Percentiles rank a stretch among this genome's conserved stretches.
Evolutionary conservation across 2,329 filamentous ascomycete species (phyloP).

Genomic region (Phyllosticta citriasiana): DNA sequence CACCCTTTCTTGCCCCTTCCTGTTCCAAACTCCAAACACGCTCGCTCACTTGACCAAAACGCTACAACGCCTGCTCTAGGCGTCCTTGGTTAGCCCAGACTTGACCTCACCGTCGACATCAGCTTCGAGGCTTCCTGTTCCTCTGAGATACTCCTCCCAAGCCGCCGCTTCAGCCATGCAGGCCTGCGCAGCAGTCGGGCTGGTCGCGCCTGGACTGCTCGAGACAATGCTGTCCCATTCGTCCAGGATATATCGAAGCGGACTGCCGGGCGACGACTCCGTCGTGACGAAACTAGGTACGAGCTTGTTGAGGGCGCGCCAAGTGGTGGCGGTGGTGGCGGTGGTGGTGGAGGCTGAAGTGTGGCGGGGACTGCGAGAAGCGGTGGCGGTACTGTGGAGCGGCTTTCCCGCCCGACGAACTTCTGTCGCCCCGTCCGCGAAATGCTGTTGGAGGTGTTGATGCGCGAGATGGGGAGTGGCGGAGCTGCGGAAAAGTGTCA

Average conservation of each 20-base stretch:
- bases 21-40: neutral
- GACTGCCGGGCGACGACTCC: conserved; percentile 53
- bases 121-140: too few relatives aligned
- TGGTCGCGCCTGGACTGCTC: neutral
- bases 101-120: neutral
- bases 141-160: conserved; percentile 2
- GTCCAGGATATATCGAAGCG: conserved; percentile 54
- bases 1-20: too few relatives aligned
- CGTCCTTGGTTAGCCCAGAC: neutral
- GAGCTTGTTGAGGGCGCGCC: conserved; percentile 61
- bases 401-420: neutral
- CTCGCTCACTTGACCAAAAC: neutral
- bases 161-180: conserved; percentile 6
- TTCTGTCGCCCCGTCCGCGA: neutral
- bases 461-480: neutral
- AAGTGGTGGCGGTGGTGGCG: conserved; percentile 36
- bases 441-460: neutral
- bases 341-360: conserved; percentile 5
- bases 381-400: neutral
- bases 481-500: neutral
- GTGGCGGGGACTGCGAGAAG: neutral
- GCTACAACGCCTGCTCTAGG: neutral
- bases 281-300: conserved; percentile 68
- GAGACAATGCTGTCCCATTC: conserved; percentile 62
- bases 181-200: neutral